Conservation (phyloP, 2,329 filamentous ascomycete species). For the Phialemoniopsis sp. region DNA sequence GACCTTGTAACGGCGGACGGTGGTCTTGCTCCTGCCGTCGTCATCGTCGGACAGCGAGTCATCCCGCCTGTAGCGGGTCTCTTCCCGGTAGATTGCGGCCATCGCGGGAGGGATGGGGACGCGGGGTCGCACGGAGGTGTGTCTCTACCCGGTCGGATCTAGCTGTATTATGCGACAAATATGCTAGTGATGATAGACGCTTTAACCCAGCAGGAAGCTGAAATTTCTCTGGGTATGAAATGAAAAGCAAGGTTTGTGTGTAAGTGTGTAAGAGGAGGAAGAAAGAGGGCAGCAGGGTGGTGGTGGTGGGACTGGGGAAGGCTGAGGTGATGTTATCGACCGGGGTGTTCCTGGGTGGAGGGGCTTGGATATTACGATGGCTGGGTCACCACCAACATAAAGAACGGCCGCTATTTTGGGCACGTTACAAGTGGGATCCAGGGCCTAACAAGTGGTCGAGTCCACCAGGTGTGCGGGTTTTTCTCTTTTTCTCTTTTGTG, state of each 20-base stretch:
- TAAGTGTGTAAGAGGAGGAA: neutral
- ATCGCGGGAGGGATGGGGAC: constrained; percentile 11
- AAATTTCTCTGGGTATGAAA: neutral
- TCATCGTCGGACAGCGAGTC: constrained; percentile 8
- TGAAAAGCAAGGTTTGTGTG: neutral
- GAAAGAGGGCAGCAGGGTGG: neutral
- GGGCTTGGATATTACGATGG: no score
- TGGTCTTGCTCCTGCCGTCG: constrained; percentile 35
- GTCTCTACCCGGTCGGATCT: neutral
- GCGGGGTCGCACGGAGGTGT: neutral
- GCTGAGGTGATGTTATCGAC: neutral
- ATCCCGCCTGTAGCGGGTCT: constrained; percentile 23
- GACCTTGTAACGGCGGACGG: constrained; percentile 51
- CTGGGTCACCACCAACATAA: no score
- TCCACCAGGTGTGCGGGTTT: no score
- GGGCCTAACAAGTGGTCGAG: no score
- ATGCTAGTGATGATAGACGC: neutral
- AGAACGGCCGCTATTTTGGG: no score
- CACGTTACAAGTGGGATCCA: no score
- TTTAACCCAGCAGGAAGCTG: no score
- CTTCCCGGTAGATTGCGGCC: constrained; percentile 26
- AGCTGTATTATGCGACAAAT: neutral
- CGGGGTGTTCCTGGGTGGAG: neutral
- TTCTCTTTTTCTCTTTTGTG: no score
- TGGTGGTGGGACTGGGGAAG: neutral